phyloP scores from a whole-genome alignment of 2,329 filamentous ascomycete species.

The Clonostachys rosea region DNA sequence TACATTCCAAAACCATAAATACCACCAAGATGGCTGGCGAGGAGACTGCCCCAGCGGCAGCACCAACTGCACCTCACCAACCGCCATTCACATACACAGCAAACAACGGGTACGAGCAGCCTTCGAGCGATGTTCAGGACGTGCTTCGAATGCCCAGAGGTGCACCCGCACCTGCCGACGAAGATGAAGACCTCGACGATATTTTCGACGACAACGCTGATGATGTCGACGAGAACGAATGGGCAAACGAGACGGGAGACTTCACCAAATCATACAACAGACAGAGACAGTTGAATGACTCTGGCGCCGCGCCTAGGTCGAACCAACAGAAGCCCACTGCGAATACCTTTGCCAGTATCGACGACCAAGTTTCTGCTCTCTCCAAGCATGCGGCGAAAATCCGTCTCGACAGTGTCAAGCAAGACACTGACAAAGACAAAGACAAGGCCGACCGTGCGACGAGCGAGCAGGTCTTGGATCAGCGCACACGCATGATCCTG shows the following conservation, averaged over 20 bases:
- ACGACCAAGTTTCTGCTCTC: conserved; percentile 84
- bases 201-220: conserved; percentile 48
- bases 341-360: conserved; percentile 74
- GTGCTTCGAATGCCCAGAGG: conserved; percentile 20
- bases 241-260: conserved; percentile 57
- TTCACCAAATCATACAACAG: conserved; percentile 87
- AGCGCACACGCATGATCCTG: conserved; percentile 90
- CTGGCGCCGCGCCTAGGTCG: conserved; percentile 50
- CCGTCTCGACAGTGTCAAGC: conserved; percentile 64
- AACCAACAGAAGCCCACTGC: conserved; percentile 76
- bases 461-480: conserved; percentile 90
- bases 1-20: neutral
- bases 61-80: conserved; percentile 35
- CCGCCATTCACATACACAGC: conserved; percentile 37
- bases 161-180: conserved; percentile 14
- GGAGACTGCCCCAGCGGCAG: conserved; percentile 11
- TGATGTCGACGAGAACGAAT: conserved; percentile 55
- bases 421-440: conserved; percentile 50
- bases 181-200: conserved; percentile 33
- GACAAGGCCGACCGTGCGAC: conserved; percentile 94
- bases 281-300: conserved; percentile 62
- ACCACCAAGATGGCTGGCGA: conserved; percentile 10
- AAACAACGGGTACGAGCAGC: conserved; percentile 34
- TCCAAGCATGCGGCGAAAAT: conserved; percentile 84
- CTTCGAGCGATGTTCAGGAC: conserved; percentile 23